Percentiles rank a stretch among this genome's conserved stretches.
Evolutionary conservation across 78 protist species (phyloP).

Genomic region (Isochrysis galbana): DNA sequence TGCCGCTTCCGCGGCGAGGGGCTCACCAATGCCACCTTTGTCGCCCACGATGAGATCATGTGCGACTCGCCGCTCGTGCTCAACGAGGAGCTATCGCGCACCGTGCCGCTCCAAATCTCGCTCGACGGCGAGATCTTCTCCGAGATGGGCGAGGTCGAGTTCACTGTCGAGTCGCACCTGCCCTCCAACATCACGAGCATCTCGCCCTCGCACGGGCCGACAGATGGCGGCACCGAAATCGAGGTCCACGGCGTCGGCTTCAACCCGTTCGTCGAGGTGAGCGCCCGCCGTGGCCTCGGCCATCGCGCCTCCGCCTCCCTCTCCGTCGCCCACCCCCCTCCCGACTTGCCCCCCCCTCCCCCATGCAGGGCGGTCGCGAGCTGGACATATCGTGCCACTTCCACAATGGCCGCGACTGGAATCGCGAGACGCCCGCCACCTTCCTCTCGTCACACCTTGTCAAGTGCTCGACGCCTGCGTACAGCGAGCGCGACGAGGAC

Average conservation of each 20-base stretch:
- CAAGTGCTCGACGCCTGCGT: not conserved
- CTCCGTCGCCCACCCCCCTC: too few relatives aligned
- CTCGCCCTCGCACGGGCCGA: not conserved
- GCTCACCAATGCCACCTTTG: not conserved
- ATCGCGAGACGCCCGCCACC: not conserved
- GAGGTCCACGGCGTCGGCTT: not conserved
- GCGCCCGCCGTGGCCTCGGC: too few relatives aligned
- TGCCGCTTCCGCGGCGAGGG: not conserved
- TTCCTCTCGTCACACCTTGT: not conserved
- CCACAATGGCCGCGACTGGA: not conserved
- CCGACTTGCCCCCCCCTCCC: too few relatives aligned
- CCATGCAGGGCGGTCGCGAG: not conserved
- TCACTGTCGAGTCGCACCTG: not conserved
- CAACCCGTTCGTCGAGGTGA: not conserved
- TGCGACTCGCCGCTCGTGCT: not conserved
- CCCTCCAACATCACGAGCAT: not conserved
- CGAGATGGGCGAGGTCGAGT: not conserved
- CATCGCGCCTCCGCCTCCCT: too few relatives aligned
- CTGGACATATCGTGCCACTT: not conserved
- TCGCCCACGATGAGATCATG: not conserved
- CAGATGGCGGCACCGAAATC: not conserved
- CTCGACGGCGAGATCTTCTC: not conserved
- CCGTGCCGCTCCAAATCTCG: not conserved
- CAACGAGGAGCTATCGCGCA: too few relatives aligned
- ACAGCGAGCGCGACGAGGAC: not conserved